These are phyloP conservation scores for Hymenoscyphus repandus DNA, from an alignment of 2,329 filamentous ascomycete species.

Conservation along the genomic window DNA sequence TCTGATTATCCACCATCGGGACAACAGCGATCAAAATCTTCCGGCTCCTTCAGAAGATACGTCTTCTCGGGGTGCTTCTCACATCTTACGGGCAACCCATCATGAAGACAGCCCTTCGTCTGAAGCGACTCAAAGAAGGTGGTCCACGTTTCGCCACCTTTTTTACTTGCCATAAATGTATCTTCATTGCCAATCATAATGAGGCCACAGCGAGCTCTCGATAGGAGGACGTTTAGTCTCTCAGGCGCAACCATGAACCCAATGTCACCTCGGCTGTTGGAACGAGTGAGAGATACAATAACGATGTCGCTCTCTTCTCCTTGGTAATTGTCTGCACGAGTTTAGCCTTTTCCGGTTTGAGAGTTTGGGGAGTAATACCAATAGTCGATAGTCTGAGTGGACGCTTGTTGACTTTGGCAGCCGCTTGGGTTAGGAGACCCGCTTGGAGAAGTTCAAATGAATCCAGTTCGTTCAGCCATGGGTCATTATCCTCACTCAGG, in stretches of 20 bases:
- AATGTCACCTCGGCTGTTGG: conserved; percentile 58
- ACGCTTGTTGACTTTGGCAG: conserved; percentile 45
- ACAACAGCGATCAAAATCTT: conserved; percentile 55
- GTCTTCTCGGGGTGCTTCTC: conserved; percentile 49
- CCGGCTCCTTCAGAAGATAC: conserved; percentile 40
- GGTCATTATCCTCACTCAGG: conserved; percentile 54
- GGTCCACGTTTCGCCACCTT: conserved; percentile 51
- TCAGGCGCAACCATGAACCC: conserved; percentile 65
- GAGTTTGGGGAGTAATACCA: conserved; percentile 40
- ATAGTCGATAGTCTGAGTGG: conserved; percentile 62
- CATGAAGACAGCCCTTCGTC: conserved; percentile 43
- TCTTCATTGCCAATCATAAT: conserved; percentile 62
- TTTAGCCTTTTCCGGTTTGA: neutral
- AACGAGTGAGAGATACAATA: conserved; percentile 61
- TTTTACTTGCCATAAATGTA: conserved; percentile 56
- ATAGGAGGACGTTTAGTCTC: conserved; percentile 64
- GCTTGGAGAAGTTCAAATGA: conserved; percentile 56
- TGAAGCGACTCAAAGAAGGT: conserved; percentile 52
- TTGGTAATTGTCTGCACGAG: conserved; percentile 64
- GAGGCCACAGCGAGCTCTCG: conserved; percentile 63
- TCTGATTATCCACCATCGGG: conserved; percentile 66
- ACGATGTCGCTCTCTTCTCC: conserved; percentile 73
- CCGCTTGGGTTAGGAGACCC: conserved; percentile 52
- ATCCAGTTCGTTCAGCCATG: conserved; percentile 64
- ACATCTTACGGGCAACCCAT: conserved; percentile 55